phyloP scores from a whole-genome alignment of 441 rosid genomes.

The Theobroma grandiflorum region DNA sequence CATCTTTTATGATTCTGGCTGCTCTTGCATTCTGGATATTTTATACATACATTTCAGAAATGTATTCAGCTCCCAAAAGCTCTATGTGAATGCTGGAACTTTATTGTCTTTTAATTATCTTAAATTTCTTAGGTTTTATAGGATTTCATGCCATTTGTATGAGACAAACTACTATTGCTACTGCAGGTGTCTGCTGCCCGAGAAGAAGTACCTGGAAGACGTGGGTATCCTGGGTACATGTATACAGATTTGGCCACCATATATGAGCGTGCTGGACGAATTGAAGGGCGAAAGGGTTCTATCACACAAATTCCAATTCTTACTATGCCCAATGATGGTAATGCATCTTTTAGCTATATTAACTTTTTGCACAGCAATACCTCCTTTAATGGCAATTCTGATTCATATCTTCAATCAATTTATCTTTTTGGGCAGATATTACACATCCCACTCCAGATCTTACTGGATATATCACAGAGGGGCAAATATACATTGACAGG shows the following conservation, averaged over 20 bases:
- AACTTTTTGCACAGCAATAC: slow-evolving; percentile 3
- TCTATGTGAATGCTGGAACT: slow-evolving; percentile 8
- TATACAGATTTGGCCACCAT: slow-evolving; percentile 99
- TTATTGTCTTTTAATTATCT: not conserved
- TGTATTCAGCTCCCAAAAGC: not conserved
- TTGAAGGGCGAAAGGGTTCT: slow-evolving; percentile 98
- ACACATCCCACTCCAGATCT: slow-evolving; percentile 99
- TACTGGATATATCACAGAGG: slow-evolving; percentile 99
- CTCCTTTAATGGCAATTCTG: not conserved
- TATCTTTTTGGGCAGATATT: slow-evolving; percentile 64
- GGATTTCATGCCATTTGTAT: not conserved
- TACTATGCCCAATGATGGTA: slow-evolving; percentile 99
- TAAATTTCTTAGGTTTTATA: not conserved
- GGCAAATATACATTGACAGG: slow-evolving; percentile 97
- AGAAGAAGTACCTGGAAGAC: slow-evolving; percentile 99
- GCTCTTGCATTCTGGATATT: not conserved
- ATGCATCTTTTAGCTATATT: slow-evolving; percentile 21
- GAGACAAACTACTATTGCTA: slow-evolving; percentile 27
- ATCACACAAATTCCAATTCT: slow-evolving; percentile 99
- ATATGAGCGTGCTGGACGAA: slow-evolving; percentile 98
- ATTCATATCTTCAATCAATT: not conserved
- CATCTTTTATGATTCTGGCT: not conserved
- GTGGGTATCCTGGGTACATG: slow-evolving; percentile 99
- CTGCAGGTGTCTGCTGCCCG: slow-evolving; percentile 98
- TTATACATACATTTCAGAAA: not conserved